phyloP scores from a whole-genome alignment of 441 rosid genomes.

The Theobroma grandiflorum region DNA sequence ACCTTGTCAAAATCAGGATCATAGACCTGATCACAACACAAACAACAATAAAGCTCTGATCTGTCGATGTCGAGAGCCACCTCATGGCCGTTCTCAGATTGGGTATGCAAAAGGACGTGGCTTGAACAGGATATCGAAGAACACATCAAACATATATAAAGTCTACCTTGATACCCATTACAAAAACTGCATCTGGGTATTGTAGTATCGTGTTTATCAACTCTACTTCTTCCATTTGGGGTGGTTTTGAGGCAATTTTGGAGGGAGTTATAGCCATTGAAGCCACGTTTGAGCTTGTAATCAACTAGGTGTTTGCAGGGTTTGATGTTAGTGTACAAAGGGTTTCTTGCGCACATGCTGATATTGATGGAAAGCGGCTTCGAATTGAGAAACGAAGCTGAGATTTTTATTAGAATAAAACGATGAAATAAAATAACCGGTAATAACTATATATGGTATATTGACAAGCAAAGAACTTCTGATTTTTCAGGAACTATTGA shows the following conservation, averaged over 20 bases:
- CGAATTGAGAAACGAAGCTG: conserved; percentile 23
- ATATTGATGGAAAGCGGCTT: conserved; percentile 28
- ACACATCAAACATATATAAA: conserved; percentile 77
- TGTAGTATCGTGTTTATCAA: conserved; percentile 42
- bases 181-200: conserved; percentile 76
- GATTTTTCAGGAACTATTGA: conserved; percentile 5
- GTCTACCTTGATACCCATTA: conserved; percentile 53
- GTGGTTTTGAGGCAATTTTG: conserved; percentile 52
- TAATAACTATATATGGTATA: not conserved
- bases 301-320: conserved; percentile 80
- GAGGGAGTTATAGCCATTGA: conserved; percentile 59
- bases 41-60: conserved; percentile 85
- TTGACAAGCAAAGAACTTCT: not conserved
- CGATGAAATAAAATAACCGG: not conserved
- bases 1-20: conserved; percentile 85
- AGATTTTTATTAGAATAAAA: not conserved
- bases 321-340: conserved; percentile 56
- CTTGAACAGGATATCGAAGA: conserved; percentile 64
- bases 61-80: conserved; percentile 77
- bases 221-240: conserved; percentile 56
- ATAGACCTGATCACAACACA: conserved; percentile 84
- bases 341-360: conserved; percentile 59
- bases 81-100: conserved; percentile 60
- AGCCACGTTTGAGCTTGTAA: conserved; percentile 73
- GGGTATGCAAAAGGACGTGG: conserved; percentile 73